Evolutionary conservation across 2,329 filamentous ascomycete genomes (phyloP).

Genomic region (Colletotrichum brevisporum): DNA sequence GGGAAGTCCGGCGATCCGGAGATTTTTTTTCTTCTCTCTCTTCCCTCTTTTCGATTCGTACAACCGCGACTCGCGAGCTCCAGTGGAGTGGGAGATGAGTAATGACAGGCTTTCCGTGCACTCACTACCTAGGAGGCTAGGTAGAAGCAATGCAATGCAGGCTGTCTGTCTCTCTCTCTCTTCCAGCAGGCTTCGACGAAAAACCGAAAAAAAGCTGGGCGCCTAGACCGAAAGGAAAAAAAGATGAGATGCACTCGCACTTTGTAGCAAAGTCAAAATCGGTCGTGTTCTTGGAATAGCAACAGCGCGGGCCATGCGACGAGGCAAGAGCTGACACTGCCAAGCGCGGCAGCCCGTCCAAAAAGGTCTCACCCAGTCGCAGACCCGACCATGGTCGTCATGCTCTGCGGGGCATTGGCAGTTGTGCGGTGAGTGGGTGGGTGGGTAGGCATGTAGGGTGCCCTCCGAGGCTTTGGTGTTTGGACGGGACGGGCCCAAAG

Average conservation of each 20-base stretch:
- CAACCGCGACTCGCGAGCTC: not conserved
- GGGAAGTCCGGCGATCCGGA: slow-evolving; percentile 14
- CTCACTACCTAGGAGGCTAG: not conserved
- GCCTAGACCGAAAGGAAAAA: not conserved
- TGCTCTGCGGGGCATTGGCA: slow-evolving; percentile 21
- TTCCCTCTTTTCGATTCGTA: not conserved
- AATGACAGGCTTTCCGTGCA: slow-evolving; percentile 7
- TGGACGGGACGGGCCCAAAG: slow-evolving; percentile 26
- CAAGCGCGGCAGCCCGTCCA: slow-evolving; percentile 37
- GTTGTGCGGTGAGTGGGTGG: not conserved
- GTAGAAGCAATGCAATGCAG: not conserved
- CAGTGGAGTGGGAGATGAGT: slow-evolving; percentile 18
- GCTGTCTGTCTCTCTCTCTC: too few relatives aligned
- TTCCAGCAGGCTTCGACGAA: too few relatives aligned
- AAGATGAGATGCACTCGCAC: slow-evolving; percentile 31
- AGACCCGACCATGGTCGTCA: slow-evolving; percentile 37
- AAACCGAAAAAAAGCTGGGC: slow-evolving; percentile 7
- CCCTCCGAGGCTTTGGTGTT: slow-evolving; percentile 19
- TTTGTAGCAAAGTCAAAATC: slow-evolving; percentile 38
- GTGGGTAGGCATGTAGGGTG: slow-evolving; percentile 24
- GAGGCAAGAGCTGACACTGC: slow-evolving; percentile 38
- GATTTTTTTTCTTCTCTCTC: not conserved
- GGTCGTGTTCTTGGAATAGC: slow-evolving; percentile 33
- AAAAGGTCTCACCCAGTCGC: slow-evolving; percentile 39
- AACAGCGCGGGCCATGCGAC: slow-evolving; percentile 35